phyloP scores from a whole-genome alignment of 805 yeast genomes.

The Pichia deserticola region DNA sequence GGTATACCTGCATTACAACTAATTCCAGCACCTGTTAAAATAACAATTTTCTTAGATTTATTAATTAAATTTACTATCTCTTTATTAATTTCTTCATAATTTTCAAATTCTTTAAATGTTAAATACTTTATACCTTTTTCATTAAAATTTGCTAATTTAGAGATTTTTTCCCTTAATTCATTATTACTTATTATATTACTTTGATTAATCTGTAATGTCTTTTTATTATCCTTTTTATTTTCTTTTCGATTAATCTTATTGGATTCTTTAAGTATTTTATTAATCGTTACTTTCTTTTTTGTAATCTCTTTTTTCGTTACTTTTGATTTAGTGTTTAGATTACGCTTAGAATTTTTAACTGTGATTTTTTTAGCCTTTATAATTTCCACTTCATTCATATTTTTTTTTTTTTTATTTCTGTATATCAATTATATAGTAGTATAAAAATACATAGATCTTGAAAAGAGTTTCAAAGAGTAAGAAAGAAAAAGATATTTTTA shows the following conservation, averaged over 20 bases:
- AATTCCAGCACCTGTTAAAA: slow-evolving; percentile 93
- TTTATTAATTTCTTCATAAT: neutral
- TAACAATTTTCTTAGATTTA: slow-evolving; percentile 48
- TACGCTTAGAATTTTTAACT: too few relatives aligned
- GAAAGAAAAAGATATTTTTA: too few relatives aligned
- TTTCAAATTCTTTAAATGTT: slow-evolving; percentile 3
- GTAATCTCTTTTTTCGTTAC: too few relatives aligned
- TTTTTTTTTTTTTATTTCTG: too few relatives aligned
- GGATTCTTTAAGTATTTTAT: neutral
- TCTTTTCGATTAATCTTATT: neutral
- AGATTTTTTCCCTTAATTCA: slow-evolving; percentile 3
- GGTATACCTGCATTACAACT: slow-evolving; percentile 97
- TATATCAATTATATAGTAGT: too few relatives aligned
- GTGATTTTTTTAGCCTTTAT: too few relatives aligned
- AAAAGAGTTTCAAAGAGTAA: too few relatives aligned
- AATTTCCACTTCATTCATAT: too few relatives aligned
- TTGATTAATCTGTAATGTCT: neutral
- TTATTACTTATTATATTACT: neutral
- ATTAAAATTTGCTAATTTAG: neutral
- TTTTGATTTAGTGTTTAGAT: too few relatives aligned
- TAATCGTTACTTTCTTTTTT: too few relatives aligned
- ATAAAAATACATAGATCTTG: too few relatives aligned
- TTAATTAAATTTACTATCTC: slow-evolving; percentile 35
- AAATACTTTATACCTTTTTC: slow-evolving; percentile 4
- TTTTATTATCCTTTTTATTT: neutral